Evolutionary conservation across 768 basidiomycete genomes (phyloP), one percentile per base, ranked within the genome.

Genomic region (Lenzites betulinus): DNA sequence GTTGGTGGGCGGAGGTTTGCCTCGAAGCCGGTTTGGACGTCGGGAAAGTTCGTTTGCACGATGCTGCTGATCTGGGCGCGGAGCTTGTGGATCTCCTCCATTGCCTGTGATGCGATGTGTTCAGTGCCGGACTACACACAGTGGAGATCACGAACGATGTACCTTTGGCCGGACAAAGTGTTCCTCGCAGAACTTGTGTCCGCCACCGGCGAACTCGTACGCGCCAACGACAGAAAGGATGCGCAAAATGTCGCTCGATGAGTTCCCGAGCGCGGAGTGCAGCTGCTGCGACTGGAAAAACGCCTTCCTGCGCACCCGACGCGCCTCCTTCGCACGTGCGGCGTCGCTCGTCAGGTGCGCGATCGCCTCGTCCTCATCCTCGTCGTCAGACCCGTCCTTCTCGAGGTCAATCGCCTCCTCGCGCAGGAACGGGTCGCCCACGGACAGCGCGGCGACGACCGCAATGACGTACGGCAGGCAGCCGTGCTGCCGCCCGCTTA

Each of bases 41-140:
- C 83, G 3, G 88, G 83, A 64, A 95, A 92, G 69, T 90, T 90
- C n/a, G 82, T 77, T 57, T 82, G 80, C 5, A 96, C 91, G 46
- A 98, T 95, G 58, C 82, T 84, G 67, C 84, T 90, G 58, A 99
- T 89, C 69, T 99, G 97, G 0, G 86, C 81, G 36, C 95, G 85
- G 5, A 99, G 80, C 71, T 98, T 98, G 73, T 95, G 97, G 36
- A 97, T 96, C 76, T 99, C 97, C 75, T 97, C 92, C 95, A 99
- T 98, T 0, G 94, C 92, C 95, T 98, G 58, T 6, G 15, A 49
- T 5, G 15, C 36, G 11, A 35, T 23, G n/a, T 22, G 7, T 12
- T 41, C 7, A 57, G 50, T 7, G 68, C 30, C 64, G 36, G 51
- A 33, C 51, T 18, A n/a, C n/a, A n/a, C n/a, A n/a, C 7, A 35